These are phyloP conservation scores for Clausena lansium DNA, from an alignment of 345 rosid genomes.

Conservation along the genomic window DNA sequence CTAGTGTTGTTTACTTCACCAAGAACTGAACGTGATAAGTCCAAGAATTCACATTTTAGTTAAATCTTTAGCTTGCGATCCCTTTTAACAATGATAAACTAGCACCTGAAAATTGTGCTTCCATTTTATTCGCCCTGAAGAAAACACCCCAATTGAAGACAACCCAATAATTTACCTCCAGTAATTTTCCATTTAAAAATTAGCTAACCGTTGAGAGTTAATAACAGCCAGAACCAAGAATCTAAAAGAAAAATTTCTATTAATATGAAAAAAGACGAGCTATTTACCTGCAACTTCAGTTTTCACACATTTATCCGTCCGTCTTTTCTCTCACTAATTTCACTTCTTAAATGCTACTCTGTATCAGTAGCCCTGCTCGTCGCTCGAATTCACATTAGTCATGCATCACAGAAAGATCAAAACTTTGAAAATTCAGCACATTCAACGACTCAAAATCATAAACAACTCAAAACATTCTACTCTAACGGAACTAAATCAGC, in stretches of 20 bases:
- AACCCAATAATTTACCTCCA: not conserved
- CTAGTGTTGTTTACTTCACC: not conserved
- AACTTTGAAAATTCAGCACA: not conserved
- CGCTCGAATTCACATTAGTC: no score
- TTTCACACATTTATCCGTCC: no score
- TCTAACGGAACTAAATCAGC: not conserved
- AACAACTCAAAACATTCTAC: not conserved
- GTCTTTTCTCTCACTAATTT: no score
- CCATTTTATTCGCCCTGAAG: not conserved
- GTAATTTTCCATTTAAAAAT: not conserved
- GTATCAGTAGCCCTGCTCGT: no score
- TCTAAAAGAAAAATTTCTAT: no score
- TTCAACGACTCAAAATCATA: not conserved
- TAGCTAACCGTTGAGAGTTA: no score
- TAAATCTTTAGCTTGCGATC: not conserved
- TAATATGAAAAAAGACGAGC: no score
- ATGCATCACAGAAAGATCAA: not conserved
- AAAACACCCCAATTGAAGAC: no score
- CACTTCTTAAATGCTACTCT: no score
- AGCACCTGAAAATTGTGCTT: not conserved
- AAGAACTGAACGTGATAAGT: not conserved
- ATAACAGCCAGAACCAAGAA: no score
- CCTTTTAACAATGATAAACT: not conserved
- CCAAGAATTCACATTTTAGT: no score
- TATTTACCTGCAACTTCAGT: no score